Evolutionary conservation across 176 grass and related monocot genomes (phyloP), one percentile per base, ranked within the genome.

Genomic region (Hyparrhenia diplandra): DNA sequence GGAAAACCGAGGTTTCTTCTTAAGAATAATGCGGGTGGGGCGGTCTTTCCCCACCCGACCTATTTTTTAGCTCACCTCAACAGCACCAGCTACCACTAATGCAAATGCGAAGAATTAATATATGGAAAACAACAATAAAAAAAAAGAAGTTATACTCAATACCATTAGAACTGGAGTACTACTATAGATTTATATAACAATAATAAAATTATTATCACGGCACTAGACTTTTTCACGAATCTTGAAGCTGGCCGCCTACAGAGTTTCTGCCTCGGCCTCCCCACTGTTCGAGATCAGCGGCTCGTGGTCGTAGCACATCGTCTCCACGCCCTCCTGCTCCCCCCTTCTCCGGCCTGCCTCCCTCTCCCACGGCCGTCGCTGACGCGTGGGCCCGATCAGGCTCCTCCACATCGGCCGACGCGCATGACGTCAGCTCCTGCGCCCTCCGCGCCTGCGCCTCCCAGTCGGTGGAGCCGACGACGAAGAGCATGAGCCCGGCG

Each of bases 381-480:
- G 86, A 29, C 60, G n/a, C 0, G 74, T 36, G 62, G 25, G 17
- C 51, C 66, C 30, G n/a, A n/a, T n/a, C 51, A 4, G 18, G 30
- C 10, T 25, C 58, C 57, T 52, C 80, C 27, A 35, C 42, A 21
- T 73, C 66, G 3, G 28, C 18, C 25, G 60, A 5, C 4, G 47
- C 7, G 4, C 85, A 2, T 2, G 83, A 80, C 13, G 88, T 93
- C 41, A 95, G 87, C 20, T 73, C 23, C 69, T 87, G 86, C 6
- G 96, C 92, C 43, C 96, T 71, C 21, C 54, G 51, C 2, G 96
- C 96, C 84, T 99, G 92, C 60, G 85, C 88, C 16, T 91, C 90
- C 96, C 96, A 99, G 86, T 99, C 96, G 18, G 96, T 99, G 73
- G 88, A 89, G 14, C 88, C 87, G 27, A 99, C 88, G 28, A 84